Conservation (phyloP, 2,329 filamentous ascomycete genomes). For the Claviceps capensis region DNA sequence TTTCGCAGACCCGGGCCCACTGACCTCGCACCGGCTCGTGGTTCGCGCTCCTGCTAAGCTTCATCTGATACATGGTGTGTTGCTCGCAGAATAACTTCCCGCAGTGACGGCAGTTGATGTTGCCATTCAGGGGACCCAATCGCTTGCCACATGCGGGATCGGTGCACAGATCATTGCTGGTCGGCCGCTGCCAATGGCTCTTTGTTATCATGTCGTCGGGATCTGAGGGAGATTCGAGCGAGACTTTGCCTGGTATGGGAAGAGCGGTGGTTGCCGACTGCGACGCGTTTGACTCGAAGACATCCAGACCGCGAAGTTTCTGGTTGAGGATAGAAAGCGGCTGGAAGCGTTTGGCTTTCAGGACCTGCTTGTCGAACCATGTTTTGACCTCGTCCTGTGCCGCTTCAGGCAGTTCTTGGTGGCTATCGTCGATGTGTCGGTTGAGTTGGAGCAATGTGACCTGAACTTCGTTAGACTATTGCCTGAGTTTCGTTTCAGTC, state of each 20-base stretch:
- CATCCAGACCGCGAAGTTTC: conserved; percentile 81
- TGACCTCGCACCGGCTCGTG: conserved; percentile 82
- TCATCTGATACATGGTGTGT: conserved; percentile 99
- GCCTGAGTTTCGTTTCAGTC: neutral
- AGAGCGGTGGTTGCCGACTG: conserved; percentile 19
- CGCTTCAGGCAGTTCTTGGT: conserved; percentile 77
- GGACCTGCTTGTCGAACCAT: conserved; percentile 91
- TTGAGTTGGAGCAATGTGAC: conserved; percentile 89
- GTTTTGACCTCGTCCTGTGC: conserved; percentile 92
- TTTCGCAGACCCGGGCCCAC: conserved; percentile 95
- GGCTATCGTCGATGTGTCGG: conserved; percentile 68
- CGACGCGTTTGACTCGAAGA: conserved; percentile 84
- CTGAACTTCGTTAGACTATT: conserved; percentile 27
- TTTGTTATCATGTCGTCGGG: conserved; percentile 84
- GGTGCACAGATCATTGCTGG: conserved; percentile 64
- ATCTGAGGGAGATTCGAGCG: conserved; percentile 40
- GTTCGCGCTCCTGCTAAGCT: conserved; percentile 73
- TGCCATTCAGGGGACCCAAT: conserved; percentile 66
- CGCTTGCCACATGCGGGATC: conserved; percentile 76
- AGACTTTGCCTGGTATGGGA: conserved; percentile 21
- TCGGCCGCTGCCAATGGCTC: conserved; percentile 75
- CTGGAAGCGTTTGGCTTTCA: conserved; percentile 86
- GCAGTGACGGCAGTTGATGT: conserved; percentile 86
- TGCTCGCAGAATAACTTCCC: conserved; percentile 91
- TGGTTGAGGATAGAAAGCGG: conserved; percentile 84